A percentile compares a stretch with the other conserved stretches of the same genome.
Conservation (phyloP, 371 early-diverging fungal genomes). For the Mucor saturninus region DNA sequence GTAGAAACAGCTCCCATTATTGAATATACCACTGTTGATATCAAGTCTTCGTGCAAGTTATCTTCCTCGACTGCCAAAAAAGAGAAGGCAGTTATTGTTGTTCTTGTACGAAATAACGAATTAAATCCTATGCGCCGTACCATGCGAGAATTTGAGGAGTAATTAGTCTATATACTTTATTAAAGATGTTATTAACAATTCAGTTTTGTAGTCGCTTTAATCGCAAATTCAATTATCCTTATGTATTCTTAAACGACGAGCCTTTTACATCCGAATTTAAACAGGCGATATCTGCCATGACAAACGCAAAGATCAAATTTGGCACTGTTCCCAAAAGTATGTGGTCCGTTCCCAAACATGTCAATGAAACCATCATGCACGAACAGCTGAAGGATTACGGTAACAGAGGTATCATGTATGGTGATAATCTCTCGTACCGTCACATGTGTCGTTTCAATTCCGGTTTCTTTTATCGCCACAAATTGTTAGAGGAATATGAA, state of each 20-base stretch:
- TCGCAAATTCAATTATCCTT: constrained; percentile 82
- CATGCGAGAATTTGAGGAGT: constrained; percentile 80
- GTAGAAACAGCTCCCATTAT: too few relatives aligned
- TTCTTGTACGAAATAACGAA: constrained; percentile 79
- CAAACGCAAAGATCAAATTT: constrained; percentile 62
- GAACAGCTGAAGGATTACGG: constrained; percentile 61
- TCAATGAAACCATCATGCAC: constrained; percentile 65
- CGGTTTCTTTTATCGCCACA: constrained; percentile 92
- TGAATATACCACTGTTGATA: constrained; percentile 10
- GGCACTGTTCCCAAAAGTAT: constrained; percentile 70
- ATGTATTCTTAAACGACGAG: constrained; percentile 87
- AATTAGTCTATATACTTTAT: not conserved
- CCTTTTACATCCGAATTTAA: constrained; percentile 80
- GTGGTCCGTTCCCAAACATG: constrained; percentile 74
- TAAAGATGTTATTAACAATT: too few relatives aligned
- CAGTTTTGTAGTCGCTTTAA: constrained; percentile 72
- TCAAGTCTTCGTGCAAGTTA: not conserved
- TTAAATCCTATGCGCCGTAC: constrained; percentile 70
- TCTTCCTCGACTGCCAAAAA: not conserved
- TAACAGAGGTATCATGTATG: constrained; percentile 72
- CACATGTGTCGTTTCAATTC: constrained; percentile 72
- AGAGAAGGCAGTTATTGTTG: constrained; percentile 59
- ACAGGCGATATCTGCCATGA: constrained; percentile 60
- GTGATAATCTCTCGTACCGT: constrained; percentile 41
- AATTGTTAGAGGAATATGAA: constrained; percentile 77